These are phyloP conservation scores for Aspergillus incahuasiensis DNA, from an alignment of 495 filamentous ascomycete genomes.

Conservation along the genomic window DNA sequence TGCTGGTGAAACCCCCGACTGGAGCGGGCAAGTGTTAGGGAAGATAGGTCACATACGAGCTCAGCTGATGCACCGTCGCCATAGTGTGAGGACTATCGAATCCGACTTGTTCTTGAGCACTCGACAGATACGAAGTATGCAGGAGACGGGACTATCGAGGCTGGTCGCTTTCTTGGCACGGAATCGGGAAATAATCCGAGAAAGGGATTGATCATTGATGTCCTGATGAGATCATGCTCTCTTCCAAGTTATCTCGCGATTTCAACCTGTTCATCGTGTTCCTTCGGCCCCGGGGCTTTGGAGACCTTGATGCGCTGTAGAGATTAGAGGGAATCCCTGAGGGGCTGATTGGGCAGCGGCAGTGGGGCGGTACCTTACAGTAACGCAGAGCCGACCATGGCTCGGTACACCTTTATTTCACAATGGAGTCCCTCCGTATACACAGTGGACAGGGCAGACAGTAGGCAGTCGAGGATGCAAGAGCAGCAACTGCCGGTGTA, in stretches of 20 bases:
- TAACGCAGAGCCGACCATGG: background rate
- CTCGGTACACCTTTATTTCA: background rate
- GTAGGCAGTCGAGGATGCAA: too few relatives aligned
- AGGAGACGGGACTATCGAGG: background rate
- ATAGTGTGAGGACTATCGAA: background rate
- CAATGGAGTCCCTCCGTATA: background rate
- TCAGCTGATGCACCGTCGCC: background rate
- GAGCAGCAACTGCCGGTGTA: background rate
- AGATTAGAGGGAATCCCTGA: background rate
- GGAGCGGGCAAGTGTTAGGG: background rate
- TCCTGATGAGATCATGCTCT: conserved; percentile 3
- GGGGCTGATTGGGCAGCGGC: background rate
- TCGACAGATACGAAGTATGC: background rate
- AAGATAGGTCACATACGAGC: conserved; percentile 4
- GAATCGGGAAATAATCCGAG: background rate
- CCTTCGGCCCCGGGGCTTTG: too few relatives aligned
- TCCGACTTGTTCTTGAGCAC: background rate
- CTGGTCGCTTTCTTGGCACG: background rate
- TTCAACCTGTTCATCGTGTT: background rate
- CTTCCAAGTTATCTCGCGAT: background rate
- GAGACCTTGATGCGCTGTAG: too few relatives aligned
- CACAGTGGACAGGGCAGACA: background rate
- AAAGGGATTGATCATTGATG: background rate
- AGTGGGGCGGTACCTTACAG: background rate
- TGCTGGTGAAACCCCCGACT: background rate